phyloP scores from a whole-genome alignment of 2,329 filamentous ascomycete species.

The Claviceps sp. region DNA sequence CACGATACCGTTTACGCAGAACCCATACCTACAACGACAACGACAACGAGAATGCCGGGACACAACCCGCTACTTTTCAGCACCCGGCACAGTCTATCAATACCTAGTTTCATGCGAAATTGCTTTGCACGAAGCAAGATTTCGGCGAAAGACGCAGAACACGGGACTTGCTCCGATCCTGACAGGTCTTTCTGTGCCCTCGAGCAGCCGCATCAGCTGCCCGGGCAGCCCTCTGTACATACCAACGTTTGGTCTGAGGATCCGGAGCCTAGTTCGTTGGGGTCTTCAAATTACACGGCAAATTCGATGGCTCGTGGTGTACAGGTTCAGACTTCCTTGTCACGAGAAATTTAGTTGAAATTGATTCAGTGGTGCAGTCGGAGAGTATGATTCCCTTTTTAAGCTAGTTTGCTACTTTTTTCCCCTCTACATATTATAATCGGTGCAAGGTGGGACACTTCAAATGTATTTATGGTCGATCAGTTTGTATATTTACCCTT shows the following conservation, averaged over 20 bases:
- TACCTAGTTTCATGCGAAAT: slow-evolving; percentile 11
- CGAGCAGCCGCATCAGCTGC: background rate
- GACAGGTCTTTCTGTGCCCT: background rate
- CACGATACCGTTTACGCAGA: background rate
- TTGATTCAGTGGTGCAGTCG: too few relatives aligned
- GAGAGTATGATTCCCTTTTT: too few relatives aligned
- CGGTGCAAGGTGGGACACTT: background rate
- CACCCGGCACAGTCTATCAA: slow-evolving; percentile 16
- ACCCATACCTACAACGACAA: background rate
- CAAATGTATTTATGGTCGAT: background rate
- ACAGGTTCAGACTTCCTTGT: slow-evolving; percentile 1
- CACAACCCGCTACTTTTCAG: slow-evolving; percentile 23
- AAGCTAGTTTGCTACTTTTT: background rate
- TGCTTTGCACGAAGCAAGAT: slow-evolving; percentile 6
- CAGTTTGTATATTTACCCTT: background rate
- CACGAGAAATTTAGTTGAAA: background rate
- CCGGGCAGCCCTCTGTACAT: slow-evolving; percentile 9
- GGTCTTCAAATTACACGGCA: background rate
- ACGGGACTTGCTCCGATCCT: background rate
- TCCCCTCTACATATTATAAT: background rate
- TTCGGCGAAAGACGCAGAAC: background rate
- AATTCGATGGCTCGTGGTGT: background rate
- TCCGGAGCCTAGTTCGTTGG: background rate
- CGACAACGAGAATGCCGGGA: background rate
- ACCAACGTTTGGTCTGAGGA: slow-evolving; percentile 18